Evolutionary conservation across 192 early-diverging fungal species (phyloP).

Genomic region (Mortierella alpina): DNA sequence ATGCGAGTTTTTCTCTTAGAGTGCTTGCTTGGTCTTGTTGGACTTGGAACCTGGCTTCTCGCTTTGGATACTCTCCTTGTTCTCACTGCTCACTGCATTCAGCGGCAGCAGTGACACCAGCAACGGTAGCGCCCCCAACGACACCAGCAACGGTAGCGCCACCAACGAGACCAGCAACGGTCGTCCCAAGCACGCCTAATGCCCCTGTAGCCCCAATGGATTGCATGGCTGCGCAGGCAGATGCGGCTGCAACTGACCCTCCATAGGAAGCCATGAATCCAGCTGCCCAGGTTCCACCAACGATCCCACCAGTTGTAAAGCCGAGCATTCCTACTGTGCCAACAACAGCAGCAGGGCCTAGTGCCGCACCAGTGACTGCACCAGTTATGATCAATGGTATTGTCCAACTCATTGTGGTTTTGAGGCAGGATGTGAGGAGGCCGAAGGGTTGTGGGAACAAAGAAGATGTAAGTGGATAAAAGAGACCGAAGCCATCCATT

Average conservation of each 20-base stretch:
- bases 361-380: not conserved
- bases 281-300: conserved; percentile 21
- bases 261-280: conserved; percentile 33
- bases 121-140: not conserved
- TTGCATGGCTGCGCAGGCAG: not conserved
- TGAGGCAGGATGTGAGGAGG: not conserved
- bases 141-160: not conserved
- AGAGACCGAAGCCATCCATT: too few species aligned
- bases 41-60: too few species aligned
- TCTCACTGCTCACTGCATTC: too few species aligned
- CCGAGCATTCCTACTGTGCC: not conserved
- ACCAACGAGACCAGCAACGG: not conserved
- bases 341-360: conserved; percentile 1
- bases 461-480: too few species aligned
- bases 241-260: conserved; percentile 19
- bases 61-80: too few species aligned
- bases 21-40: too few species aligned
- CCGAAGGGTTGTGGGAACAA: too few species aligned
- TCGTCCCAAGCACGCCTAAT: not conserved
- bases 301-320: conserved; percentile 29
- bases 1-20: too few species aligned
- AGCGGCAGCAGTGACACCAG: too few species aligned
- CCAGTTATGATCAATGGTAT: not conserved
- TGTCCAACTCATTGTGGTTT: not conserved
- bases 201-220: conserved; percentile 6